A percentile compares a stretch with the other conserved stretches of the same genome.
These are phyloP conservation scores for Cladophialophora chaetospira DNA, from an alignment of 2,329 filamentous ascomycete genomes.

Conservation along the genomic window DNA sequence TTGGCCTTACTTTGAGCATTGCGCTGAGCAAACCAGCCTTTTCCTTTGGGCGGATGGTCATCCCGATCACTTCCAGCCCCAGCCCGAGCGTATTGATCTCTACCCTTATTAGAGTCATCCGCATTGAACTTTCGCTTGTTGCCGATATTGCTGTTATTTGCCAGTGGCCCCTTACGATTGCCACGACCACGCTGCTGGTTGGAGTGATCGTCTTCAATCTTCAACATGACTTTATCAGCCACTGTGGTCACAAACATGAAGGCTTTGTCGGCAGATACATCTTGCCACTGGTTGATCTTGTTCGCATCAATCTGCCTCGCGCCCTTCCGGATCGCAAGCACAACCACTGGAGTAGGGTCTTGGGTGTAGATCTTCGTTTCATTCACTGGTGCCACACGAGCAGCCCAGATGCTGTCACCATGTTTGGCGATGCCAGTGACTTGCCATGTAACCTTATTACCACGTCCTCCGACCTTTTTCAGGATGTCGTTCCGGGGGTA, in stretches of 20 bases:
- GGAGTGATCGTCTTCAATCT: conserved; percentile 71
- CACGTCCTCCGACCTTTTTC: conserved; percentile 83
- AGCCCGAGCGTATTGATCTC: conserved; percentile 40
- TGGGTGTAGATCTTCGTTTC: conserved; percentile 73
- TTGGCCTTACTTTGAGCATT: conserved; percentile 29
- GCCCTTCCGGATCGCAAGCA: conserved; percentile 76
- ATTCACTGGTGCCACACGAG: conserved; percentile 71
- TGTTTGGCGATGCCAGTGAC: conserved; percentile 73
- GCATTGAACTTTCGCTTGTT: conserved; percentile 62
- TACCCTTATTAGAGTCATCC: conserved; percentile 50
- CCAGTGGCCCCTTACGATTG: conserved; percentile 26
- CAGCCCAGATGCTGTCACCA: conserved; percentile 86
- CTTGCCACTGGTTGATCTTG: conserved; percentile 81
- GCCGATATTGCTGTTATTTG: conserved; percentile 64
- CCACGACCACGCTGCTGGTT: conserved; percentile 7
- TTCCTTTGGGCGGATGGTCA: conserved; percentile 30
- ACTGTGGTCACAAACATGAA: conserved; percentile 81
- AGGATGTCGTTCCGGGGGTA: conserved; percentile 72
- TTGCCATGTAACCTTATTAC: conserved; percentile 80
- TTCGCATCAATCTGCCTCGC: conserved; percentile 76
- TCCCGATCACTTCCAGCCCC: conserved; percentile 35
- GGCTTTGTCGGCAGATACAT: conserved; percentile 68
- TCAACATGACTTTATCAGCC: conserved; percentile 80
- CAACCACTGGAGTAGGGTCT: conserved; percentile 74
- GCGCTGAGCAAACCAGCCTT: conserved; percentile 22